Percentiles rank a stretch among this genome's conserved stretches.
These are phyloP conservation scores for Carex littledalei DNA, from an alignment of 176 grass and related monocot species.

Conservation along the genomic window DNA sequence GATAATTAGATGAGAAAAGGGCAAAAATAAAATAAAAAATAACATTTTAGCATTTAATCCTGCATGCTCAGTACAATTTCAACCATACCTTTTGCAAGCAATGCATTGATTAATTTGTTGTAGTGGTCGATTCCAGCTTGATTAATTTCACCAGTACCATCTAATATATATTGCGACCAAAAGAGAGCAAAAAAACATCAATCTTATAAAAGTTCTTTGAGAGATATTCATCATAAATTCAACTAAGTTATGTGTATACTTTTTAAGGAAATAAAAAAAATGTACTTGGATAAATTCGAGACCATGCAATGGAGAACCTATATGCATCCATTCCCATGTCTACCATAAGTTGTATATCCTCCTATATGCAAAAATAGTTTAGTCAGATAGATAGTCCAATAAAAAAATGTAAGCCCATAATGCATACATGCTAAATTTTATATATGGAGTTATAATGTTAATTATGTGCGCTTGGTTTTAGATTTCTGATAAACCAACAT, in stretches of 20 bases:
- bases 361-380: slow-evolving; percentile 31
- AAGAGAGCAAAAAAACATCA: background rate
- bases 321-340: slow-evolving; percentile 98
- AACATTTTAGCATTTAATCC: background rate
- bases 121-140: slow-evolving; percentile 91
- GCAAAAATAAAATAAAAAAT: background rate
- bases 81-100: slow-evolving; percentile 65
- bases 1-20: background rate
- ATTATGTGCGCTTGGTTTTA: background rate
- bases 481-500: background rate
- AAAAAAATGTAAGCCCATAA: background rate
- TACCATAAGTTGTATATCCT: slow-evolving; percentile 80
- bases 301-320: slow-evolving; percentile 89
- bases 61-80: background rate
- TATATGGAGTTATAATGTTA: background rate
- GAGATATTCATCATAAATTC: background rate
- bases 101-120: slow-evolving; percentile 74
- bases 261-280: background rate
- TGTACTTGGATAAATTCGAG: slow-evolving; percentile 73
- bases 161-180: slow-evolving; percentile 18
- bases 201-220: background rate
- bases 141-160: slow-evolving; percentile 71
- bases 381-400: background rate
- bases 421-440: background rate
- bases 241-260: background rate